Evolutionary conservation across 2,329 filamentous ascomycete genomes (phyloP).

Genomic region (Capronia americana): DNA sequence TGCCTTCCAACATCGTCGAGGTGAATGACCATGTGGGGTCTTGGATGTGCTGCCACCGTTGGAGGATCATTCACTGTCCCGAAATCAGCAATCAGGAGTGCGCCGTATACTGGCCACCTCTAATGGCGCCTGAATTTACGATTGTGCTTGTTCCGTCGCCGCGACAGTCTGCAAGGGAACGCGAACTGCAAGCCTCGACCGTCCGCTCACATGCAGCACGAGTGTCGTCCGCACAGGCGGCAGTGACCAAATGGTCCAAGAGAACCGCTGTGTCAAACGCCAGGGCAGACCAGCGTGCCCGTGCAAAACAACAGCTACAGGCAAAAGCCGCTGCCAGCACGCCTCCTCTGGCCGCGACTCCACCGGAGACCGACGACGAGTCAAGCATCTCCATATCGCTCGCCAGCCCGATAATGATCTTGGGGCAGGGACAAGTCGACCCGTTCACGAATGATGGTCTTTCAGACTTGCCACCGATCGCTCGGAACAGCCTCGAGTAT

Average conservation of each 20-base stretch:
- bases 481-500: constrained; percentile 1
- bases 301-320: background rate
- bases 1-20: background rate
- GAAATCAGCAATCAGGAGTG: background rate
- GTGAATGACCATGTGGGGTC: background rate
- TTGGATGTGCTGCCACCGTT: too few species aligned
- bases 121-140: background rate
- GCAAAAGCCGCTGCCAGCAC: background rate
- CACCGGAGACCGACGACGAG: background rate
- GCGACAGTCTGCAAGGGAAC: background rate
- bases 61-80: background rate
- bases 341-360: background rate
- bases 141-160: background rate
- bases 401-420: background rate
- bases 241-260: constrained; percentile 6
- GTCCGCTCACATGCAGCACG: background rate
- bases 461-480: background rate
- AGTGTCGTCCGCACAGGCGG: constrained; percentile 1
- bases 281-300: background rate
- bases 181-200: background rate
- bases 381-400: background rate
- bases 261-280: background rate
- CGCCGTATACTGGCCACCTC: background rate
- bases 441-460: constrained; percentile 5
- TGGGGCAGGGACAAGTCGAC: background rate